These are phyloP conservation scores for Pythium apleroticum DNA, from an alignment of 352 stramenopile species.

Conservation along the genomic window DNA sequence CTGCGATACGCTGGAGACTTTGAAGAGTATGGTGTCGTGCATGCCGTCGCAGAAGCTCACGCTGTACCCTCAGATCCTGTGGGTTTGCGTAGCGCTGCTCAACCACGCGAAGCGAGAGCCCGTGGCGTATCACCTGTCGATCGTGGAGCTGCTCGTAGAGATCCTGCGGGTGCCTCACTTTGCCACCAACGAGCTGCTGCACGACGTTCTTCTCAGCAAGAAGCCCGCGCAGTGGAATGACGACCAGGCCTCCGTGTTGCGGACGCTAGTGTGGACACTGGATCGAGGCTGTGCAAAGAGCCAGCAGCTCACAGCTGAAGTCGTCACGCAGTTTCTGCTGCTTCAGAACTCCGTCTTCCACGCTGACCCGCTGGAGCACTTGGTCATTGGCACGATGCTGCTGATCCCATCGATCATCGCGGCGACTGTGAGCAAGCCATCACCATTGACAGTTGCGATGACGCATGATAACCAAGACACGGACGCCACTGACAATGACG, in stretches of 20 bases:
- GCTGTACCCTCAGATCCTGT: slow-evolving; percentile 78
- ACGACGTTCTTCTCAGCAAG: slow-evolving; percentile 49
- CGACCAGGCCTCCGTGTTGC: slow-evolving; percentile 45
- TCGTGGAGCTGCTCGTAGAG: slow-evolving; percentile 43
- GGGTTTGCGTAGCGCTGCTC: slow-evolving; percentile 68
- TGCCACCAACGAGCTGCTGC: slow-evolving; percentile 35
- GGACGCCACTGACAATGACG: neutral
- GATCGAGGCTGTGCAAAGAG: neutral
- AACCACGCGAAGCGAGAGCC: slow-evolving; percentile 40
- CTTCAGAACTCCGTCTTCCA: slow-evolving; percentile 39
- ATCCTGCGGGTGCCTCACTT: slow-evolving; percentile 52
- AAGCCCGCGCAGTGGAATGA: slow-evolving; percentile 47
- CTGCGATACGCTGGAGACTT: slow-evolving; percentile 42
- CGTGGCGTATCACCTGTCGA: slow-evolving; percentile 23
- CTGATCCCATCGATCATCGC: slow-evolving; percentile 37
- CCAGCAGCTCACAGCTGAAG: slow-evolving; percentile 17
- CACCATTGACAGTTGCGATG: neutral
- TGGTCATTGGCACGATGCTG: slow-evolving; percentile 42
- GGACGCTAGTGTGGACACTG: slow-evolving; percentile 42
- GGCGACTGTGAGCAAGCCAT: neutral
- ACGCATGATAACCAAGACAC: neutral
- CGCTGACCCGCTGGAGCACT: slow-evolving; percentile 34
- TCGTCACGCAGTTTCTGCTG: slow-evolving; percentile 30
- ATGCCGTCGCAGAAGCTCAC: slow-evolving; percentile 58
- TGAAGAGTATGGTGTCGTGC: slow-evolving; percentile 37